Evolutionary conservation across 176 grass and related monocot genomes (phyloP).

Genomic region (Rhynchospora breviuscula): DNA sequence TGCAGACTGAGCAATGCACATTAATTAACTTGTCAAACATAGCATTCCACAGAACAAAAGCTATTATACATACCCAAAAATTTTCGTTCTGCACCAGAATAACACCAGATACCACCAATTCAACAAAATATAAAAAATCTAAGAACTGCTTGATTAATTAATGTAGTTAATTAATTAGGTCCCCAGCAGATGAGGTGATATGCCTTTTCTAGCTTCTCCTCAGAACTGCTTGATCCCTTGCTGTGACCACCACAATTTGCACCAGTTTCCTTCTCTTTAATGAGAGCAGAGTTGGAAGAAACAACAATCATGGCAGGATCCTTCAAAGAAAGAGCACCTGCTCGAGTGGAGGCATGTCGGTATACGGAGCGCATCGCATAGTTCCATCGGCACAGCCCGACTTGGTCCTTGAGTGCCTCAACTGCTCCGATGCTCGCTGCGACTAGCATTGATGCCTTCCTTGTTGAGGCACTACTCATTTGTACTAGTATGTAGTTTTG

Average conservation of each 20-base stretch:
- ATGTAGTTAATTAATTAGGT: slow-evolving; percentile 25
- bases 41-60: neutral
- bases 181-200: slow-evolving; percentile 81
- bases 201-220: slow-evolving; percentile 54
- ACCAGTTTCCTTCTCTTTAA: neutral
- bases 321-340: slow-evolving; percentile 28
- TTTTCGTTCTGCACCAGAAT: neutral
- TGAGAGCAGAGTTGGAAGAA: neutral
- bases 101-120: neutral
- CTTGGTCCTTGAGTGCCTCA: slow-evolving; percentile 79
- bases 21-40: neutral
- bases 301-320: neutral
- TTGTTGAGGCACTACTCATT: slow-evolving; percentile 21
- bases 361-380: slow-evolving; percentile 47
- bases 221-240: slow-evolving; percentile 9
- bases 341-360: slow-evolving; percentile 16
- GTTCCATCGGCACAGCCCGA: slow-evolving; percentile 59
- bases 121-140: neutral
- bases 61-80: neutral
- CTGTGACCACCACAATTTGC: neutral
- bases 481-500: neutral
- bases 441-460: slow-evolving; percentile 47
- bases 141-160: no score
- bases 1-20: neutral
- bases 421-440: slow-evolving; percentile 48